Evolutionary conservation across 768 basidiomycete genomes (phyloP).

Genomic region (Podaxis mareebaensis): DNA sequence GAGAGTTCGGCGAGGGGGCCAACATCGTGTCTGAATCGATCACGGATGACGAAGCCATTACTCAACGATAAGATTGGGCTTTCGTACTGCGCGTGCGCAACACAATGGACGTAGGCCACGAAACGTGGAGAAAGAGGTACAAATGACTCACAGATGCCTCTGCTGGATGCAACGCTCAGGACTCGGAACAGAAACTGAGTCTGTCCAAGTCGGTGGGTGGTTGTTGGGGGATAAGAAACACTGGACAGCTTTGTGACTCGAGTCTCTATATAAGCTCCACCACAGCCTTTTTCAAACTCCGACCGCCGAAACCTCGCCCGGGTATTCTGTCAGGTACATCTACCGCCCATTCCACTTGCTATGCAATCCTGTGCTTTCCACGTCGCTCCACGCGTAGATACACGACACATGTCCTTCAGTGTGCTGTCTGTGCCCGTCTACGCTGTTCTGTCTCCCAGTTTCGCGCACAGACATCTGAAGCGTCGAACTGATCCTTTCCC

Average conservation of each 20-base stretch:
- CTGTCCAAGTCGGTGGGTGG: neutral
- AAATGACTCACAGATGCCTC: slow-evolving; percentile 36
- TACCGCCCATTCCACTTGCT: neutral
- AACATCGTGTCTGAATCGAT: slow-evolving; percentile 19
- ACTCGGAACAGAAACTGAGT: neutral
- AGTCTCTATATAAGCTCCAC: neutral
- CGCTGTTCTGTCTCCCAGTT: neutral
- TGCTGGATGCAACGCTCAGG: neutral
- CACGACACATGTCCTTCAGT: neutral
- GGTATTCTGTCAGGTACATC: neutral
- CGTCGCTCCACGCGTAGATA: neutral
- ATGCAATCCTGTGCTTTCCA: slow-evolving; percentile 15
- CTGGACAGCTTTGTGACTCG: slow-evolving; percentile 9
- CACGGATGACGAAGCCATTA: slow-evolving; percentile 25
- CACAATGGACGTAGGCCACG: slow-evolving; percentile 30
- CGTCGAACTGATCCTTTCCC: neutral
- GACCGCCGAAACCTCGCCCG: slow-evolving; percentile 9
- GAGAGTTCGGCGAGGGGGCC: slow-evolving; percentile 23
- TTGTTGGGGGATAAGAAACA: slow-evolving; percentile 11
- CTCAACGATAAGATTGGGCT: slow-evolving; percentile 20
- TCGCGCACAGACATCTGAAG: neutral
- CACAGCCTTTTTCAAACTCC: slow-evolving; percentile 15
- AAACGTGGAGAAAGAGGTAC: slow-evolving; percentile 22
- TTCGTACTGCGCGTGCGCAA: slow-evolving; percentile 18
- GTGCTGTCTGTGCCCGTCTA: neutral